Evolutionary conservation across 2,329 filamentous ascomycete genomes (phyloP).

Genomic region (Calonectria hongkongensis): DNA sequence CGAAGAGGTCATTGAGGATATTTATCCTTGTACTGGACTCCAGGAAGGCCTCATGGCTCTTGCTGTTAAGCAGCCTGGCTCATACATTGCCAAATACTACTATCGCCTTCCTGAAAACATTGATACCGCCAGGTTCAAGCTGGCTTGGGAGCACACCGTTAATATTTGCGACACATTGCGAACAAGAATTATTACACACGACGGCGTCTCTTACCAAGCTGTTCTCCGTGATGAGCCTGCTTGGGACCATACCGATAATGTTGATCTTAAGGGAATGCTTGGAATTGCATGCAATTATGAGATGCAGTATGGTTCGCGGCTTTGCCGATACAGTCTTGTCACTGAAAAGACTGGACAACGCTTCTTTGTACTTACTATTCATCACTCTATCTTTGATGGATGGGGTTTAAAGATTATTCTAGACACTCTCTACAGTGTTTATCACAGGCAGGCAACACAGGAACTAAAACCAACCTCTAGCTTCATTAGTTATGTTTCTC

Average conservation of each 20-base stretch:
- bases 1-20: conserved; percentile 19
- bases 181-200: conserved; percentile 23
- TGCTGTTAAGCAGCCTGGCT: conserved; percentile 30
- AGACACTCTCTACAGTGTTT: conserved; percentile 12
- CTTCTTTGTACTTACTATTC: conserved; percentile 43
- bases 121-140: conserved; percentile 15
- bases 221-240: neutral
- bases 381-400: conserved; percentile 53
- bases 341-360: conserved; percentile 22
- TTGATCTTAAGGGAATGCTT: neutral
- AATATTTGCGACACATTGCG: conserved; percentile 31
- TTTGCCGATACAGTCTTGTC: conserved; percentile 22
- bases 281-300: neutral
- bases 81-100: conserved; percentile 28
- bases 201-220: neutral
- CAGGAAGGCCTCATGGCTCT: conserved; percentile 33
- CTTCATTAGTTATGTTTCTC: conserved; percentile 22
- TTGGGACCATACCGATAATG: conserved; percentile 24
- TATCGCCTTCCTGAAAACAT: conserved; percentile 21
- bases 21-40: conserved; percentile 29
- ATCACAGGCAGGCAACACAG: conserved; percentile 3
- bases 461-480: conserved; percentile 19
- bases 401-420: conserved; percentile 43
- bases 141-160: conserved; percentile 15
- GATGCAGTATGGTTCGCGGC: conserved; percentile 30